Evolutionary conservation across 2,329 filamentous ascomycete species (phyloP).

Genomic region (Alternaria longipes): DNA sequence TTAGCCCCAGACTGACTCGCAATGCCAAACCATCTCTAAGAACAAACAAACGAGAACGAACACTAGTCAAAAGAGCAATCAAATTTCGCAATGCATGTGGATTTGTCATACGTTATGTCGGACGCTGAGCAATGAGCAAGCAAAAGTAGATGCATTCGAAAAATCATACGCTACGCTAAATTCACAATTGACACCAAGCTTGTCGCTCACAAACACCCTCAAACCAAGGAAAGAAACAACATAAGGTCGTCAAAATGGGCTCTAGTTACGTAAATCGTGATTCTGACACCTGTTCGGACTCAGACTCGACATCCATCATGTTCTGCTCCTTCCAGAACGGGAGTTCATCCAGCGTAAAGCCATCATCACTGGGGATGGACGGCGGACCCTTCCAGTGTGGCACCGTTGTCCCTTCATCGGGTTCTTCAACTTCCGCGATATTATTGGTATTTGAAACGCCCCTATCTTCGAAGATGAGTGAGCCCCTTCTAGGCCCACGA

Average conservation of each 20-base stretch:
- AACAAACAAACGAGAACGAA: conserved; percentile 8
- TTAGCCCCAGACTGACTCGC: conserved; percentile 11
- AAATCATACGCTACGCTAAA: conserved; percentile 9
- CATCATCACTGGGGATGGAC: conserved; percentile 51
- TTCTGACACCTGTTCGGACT: conserved; percentile 28
- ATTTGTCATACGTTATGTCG: neutral
- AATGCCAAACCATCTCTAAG: neutral
- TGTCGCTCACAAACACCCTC: conserved; percentile 13
- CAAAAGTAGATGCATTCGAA: conserved; percentile 14
- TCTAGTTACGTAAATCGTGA: neutral
- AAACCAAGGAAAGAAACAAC: neutral
- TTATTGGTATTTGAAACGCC: conserved; percentile 49
- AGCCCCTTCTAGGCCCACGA: conserved; percentile 46
- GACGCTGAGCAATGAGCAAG: conserved; percentile 9
- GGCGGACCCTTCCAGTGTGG: conserved; percentile 46
- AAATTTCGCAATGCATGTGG: neutral
- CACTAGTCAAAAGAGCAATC: neutral
- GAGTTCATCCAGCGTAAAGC: conserved; percentile 49
- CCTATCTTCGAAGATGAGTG: conserved; percentile 52
- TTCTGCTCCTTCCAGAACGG: conserved; percentile 49
- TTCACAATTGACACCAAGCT: conserved; percentile 3
- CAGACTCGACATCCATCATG: conserved; percentile 39
- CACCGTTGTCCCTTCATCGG: conserved; percentile 41
- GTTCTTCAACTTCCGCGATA: conserved; percentile 51
- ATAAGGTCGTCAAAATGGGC: neutral